Evolutionary conservation across 2,329 filamentous ascomycete species (phyloP).

Genomic region (Cordyceps cicadae): DNA sequence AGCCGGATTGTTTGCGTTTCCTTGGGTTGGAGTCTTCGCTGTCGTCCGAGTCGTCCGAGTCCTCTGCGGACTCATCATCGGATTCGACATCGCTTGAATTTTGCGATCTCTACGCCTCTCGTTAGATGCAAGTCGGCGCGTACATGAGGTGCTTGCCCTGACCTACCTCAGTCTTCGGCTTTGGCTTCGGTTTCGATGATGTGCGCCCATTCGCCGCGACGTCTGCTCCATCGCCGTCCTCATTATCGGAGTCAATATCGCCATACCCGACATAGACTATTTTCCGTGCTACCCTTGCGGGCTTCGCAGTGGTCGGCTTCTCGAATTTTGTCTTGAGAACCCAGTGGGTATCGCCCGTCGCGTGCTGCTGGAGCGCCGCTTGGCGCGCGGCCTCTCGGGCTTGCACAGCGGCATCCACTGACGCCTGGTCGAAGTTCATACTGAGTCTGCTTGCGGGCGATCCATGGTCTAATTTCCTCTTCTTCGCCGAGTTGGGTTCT

Average conservation of each 20-base stretch:
- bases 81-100: constrained; percentile 14
- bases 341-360: constrained; percentile 67
- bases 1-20: constrained; percentile 21
- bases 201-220: constrained; percentile 26
- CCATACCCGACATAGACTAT: constrained; percentile 53
- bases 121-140: not conserved
- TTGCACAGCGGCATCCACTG: constrained; percentile 55
- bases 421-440: constrained; percentile 44
- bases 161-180: constrained; percentile 23
- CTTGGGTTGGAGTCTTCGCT: constrained; percentile 18
- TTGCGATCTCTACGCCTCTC: constrained; percentile 15
- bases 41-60: constrained; percentile 14
- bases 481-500: constrained; percentile 51
- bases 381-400: constrained; percentile 59
- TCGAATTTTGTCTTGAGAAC: constrained; percentile 48
- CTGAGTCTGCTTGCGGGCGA: constrained; percentile 29
- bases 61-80: constrained; percentile 19
- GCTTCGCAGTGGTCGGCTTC: constrained; percentile 19
- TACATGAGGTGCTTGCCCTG: not conserved
- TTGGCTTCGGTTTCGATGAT: constrained; percentile 26
- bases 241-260: constrained; percentile 37
- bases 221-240: constrained; percentile 29
- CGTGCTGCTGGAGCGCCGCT: constrained; percentile 52
- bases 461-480: constrained; percentile 43
- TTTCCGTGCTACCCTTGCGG: constrained; percentile 34